Conservation (phyloP, 2,329 filamentous ascomycete genomes). For the Sclerotinia nivalis region DNA sequence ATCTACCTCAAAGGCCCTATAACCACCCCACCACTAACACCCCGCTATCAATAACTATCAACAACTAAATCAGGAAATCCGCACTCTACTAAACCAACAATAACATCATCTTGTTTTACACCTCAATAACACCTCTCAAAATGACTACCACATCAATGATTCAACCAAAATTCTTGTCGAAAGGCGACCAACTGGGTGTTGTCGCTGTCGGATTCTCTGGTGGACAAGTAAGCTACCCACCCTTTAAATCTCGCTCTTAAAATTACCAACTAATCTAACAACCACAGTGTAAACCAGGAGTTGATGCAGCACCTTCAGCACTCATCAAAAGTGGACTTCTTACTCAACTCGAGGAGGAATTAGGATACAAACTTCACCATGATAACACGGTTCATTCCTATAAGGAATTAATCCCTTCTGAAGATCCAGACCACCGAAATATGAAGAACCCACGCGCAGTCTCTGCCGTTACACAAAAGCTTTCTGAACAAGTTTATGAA, state of each 20-base stretch:
- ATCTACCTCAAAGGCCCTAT: background rate
- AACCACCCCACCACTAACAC: slow-evolving; percentile 17
- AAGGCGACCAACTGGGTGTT: slow-evolving; percentile 79
- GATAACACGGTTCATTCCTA: slow-evolving; percentile 83
- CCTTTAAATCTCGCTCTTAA: slow-evolving; percentile 13
- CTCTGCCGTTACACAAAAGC: slow-evolving; percentile 77
- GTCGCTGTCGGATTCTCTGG: slow-evolving; percentile 96
- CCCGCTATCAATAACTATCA: slow-evolving; percentile 7
- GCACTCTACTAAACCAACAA: background rate
- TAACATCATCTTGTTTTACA: slow-evolving; percentile 2
- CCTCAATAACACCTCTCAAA: slow-evolving; percentile 19
- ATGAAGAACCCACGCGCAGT: slow-evolving; percentile 95
- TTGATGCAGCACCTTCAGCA: slow-evolving; percentile 85
- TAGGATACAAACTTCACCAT: slow-evolving; percentile 85
- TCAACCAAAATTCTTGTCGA: slow-evolving; percentile 70
- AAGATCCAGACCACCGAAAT: slow-evolving; percentile 77
- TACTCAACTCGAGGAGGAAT: slow-evolving; percentile 76
- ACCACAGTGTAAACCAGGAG: slow-evolving; percentile 78
- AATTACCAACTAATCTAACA: slow-evolving; percentile 27
- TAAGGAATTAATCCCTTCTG: slow-evolving; percentile 66
- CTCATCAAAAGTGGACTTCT: slow-evolving; percentile 88
- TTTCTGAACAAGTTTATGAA: slow-evolving; percentile 82
- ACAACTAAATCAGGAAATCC: background rate
- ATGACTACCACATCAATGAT: slow-evolving; percentile 42
- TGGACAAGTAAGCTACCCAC: slow-evolving; percentile 69